Base-by-base conservation (phyloP, 495 filamentous ascomycete genomes). In the Mycothermus thermophilus region DNA sequence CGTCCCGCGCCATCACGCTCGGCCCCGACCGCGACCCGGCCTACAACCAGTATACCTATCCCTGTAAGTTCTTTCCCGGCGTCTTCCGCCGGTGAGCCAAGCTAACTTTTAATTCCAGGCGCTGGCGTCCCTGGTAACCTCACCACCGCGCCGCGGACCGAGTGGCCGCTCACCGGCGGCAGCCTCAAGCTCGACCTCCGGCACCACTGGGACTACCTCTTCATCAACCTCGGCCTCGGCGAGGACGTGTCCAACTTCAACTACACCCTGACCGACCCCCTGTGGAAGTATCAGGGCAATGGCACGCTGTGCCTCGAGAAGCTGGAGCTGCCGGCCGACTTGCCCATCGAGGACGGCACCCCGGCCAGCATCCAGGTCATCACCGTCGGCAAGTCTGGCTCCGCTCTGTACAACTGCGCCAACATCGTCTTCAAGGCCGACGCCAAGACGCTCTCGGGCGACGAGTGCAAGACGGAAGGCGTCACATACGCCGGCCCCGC, bases 171-270 rank as follows among this genome's bases (percentile, higher is more conserved):
- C 5, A 52, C 43, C 8, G 72, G 72, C 24, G 76, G 75, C 32
- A 53, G 63, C n/a, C 27, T 80, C 31, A 43, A 47, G 22, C 51
- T 79, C 32, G 53, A 62, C 16, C 62, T 68, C 15, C 52, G 57
- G 48, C 76, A 79, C 48, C 45, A 51, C 7, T 71, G 62, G 58
- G 66, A 72, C 9, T 71, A 75, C 41, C 52, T 74, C 22, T 77
- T 66, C 51, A 50, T 79, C 45, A 79, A 79, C 55, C 55, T 79
- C 14, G 76, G 71, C n/a, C 40, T 79, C 22, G 72, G 75, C 24
- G 35, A 37, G 7, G 60, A 64, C 43, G 64, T 64, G 17, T 62
- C 70, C 35, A 59, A 59, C 48, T 75, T 78, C 59, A 78, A 78
- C 52, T 66, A 74, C 49, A 60, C 65, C 15, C 62, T 79, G 15